phyloP scores from a whole-genome alignment of 1,284 basidiomycete species.

The Sporisorium iseilematis-ciliati region DNA sequence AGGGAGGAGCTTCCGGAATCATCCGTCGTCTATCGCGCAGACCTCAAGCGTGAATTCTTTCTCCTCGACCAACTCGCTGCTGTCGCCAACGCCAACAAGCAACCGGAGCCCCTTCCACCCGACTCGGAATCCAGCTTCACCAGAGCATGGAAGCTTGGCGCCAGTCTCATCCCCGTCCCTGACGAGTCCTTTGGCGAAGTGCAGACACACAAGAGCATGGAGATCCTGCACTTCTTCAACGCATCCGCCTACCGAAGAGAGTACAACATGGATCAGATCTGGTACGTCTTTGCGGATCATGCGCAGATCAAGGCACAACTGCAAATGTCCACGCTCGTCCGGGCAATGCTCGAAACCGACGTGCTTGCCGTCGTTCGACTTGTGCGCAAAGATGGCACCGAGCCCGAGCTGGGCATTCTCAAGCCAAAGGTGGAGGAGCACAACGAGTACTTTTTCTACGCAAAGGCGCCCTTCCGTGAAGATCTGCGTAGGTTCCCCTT shows the following conservation, averaged over 20 bases:
- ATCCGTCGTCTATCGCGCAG: constrained; percentile 30
- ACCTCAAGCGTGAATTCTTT: constrained; percentile 44
- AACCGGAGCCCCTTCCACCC: constrained; percentile 73
- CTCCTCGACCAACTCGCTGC: constrained; percentile 57
- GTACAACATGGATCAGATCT: constrained; percentile 84
- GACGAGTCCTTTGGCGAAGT: constrained; percentile 79
- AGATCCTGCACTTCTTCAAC: constrained; percentile 86
- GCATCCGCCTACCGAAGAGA: constrained; percentile 72
- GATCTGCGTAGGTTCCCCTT: constrained; percentile 90
- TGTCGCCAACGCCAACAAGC: constrained; percentile 63
- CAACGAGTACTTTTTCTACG: constrained; percentile 53
- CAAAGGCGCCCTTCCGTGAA: constrained; percentile 91
- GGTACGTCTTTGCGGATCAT: constrained; percentile 86
- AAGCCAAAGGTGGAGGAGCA: constrained; percentile 52
- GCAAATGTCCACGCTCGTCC: constrained; percentile 84
- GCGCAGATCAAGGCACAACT: constrained; percentile 80
- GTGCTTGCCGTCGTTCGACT: constrained; percentile 83
- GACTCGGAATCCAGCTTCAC: constrained; percentile 79
- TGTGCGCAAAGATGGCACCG: constrained; percentile 79
- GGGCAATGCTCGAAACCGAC: constrained; percentile 79
- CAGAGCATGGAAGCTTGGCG: constrained; percentile 90
- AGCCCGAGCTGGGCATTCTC: constrained; percentile 75
- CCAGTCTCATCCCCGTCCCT: constrained; percentile 81
- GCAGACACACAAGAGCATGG: constrained; percentile 82
- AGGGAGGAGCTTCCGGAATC: constrained; percentile 13